phyloP scores from a whole-genome alignment of 129 eudicot species.

The Ambrosia artemisiifolia region DNA sequence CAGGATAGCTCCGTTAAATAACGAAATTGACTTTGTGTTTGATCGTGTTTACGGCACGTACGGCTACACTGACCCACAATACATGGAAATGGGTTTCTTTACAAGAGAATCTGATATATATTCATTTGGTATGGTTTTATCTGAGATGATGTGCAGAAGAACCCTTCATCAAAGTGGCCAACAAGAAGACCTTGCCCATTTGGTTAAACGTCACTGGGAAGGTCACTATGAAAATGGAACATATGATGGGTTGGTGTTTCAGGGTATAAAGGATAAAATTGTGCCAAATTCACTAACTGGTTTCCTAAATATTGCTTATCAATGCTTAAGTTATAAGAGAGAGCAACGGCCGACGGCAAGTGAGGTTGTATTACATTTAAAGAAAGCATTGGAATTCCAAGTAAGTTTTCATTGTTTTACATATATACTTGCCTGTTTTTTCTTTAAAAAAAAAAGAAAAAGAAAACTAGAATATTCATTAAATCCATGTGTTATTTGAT shows the following conservation, averaged over 20 bases:
- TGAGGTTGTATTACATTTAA: background rate
- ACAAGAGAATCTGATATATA: background rate
- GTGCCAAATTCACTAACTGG: background rate
- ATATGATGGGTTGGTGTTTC: background rate
- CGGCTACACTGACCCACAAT: background rate
- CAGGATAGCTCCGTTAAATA: background rate
- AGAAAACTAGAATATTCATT: too few species aligned
- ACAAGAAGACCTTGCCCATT: background rate
- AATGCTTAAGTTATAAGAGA: background rate
- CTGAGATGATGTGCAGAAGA: background rate
- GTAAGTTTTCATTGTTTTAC: background rate
- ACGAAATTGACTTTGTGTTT: background rate
- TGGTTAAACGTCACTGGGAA: too few species aligned
- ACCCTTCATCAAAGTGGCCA: background rate
- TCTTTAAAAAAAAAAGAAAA: too few species aligned
- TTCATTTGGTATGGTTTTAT: constrained; percentile 1
- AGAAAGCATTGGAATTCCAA: background rate
- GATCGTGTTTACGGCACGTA: background rate
- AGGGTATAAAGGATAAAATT: background rate
- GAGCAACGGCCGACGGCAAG: background rate
- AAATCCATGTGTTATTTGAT: too few species aligned
- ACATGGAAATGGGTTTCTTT: background rate
- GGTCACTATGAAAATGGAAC: background rate
- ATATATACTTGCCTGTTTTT: too few species aligned
- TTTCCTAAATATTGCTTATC: background rate